phyloP scores from a whole-genome alignment of 345 rosid genomes.

The Iberis pinnata region DNA sequence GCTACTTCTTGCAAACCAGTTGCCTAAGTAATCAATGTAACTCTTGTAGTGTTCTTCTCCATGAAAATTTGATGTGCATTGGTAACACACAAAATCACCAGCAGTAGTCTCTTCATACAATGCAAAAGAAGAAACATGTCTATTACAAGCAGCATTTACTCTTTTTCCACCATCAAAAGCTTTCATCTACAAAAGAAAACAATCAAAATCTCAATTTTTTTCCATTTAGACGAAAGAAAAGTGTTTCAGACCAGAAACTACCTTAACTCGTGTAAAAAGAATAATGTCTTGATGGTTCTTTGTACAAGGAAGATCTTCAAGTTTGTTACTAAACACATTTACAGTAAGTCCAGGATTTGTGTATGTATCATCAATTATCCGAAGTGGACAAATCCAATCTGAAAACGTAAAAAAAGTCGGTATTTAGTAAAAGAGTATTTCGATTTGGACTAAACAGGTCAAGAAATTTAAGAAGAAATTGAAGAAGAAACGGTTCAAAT shows the following conservation, averaged over 20 bases:
- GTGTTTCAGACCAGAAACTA: slow-evolving; percentile 20
- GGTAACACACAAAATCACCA: slow-evolving; percentile 46
- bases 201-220: too few species aligned
- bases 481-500: background rate
- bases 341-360: slow-evolving; percentile 39
- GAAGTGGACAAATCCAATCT: slow-evolving; percentile 50
- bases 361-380: slow-evolving; percentile 49
- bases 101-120: slow-evolving; percentile 43
- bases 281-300: slow-evolving; percentile 48
- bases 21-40: slow-evolving; percentile 37
- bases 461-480: background rate
- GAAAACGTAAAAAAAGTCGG: slow-evolving; percentile 15
- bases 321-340: slow-evolving; percentile 37
- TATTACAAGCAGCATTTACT: slow-evolving; percentile 53
- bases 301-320: slow-evolving; percentile 48
- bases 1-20: slow-evolving; percentile 33
- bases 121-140: slow-evolving; percentile 57
- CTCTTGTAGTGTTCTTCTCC: slow-evolving; percentile 41
- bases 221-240: background rate
- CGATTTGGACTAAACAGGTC: background rate
- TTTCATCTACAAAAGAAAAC: slow-evolving; percentile 14
- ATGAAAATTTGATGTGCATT: slow-evolving; percentile 45
- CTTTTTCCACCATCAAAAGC: slow-evolving; percentile 10
- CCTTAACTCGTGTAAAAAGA: slow-evolving; percentile 52
- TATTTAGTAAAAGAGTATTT: background rate